A percentile compares a stretch with the other conserved stretches of the same genome.
phyloP scores from a whole-genome alignment of 495 filamentous ascomycete genomes.

The Penicillium lividum region DNA sequence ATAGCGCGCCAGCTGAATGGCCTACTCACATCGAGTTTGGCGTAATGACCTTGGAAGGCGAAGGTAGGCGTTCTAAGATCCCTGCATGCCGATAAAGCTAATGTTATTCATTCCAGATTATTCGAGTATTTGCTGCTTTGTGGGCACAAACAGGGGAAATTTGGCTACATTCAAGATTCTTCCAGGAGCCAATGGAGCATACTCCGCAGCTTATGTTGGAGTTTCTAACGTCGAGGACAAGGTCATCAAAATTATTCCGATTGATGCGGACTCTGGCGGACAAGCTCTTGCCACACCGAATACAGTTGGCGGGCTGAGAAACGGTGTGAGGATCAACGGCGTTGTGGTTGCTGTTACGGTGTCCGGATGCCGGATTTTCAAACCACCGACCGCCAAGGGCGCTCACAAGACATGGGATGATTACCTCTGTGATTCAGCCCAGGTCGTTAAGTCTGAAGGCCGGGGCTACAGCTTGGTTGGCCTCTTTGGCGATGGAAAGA shows the following conservation, averaged over 20 bases:
- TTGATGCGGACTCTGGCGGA: slow-evolving; percentile 75
- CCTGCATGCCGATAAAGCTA: slow-evolving; percentile 14
- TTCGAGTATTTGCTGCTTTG: slow-evolving; percentile 89
- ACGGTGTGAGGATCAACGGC: slow-evolving; percentile 70
- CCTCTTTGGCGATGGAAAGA: slow-evolving; percentile 76
- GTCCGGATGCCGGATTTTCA: slow-evolving; percentile 79
- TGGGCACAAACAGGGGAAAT: slow-evolving; percentile 82
- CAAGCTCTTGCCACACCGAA: slow-evolving; percentile 72
- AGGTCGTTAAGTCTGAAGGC: slow-evolving; percentile 69
- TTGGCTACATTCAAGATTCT: slow-evolving; percentile 88
- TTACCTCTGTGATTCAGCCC: slow-evolving; percentile 73
- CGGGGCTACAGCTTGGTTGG: slow-evolving; percentile 77
- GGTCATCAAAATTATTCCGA: slow-evolving; percentile 73
- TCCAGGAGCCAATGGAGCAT: slow-evolving; percentile 66
- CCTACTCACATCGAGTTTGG: slow-evolving; percentile 82
- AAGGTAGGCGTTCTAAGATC: slow-evolving; percentile 50
- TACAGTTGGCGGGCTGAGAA: slow-evolving; percentile 69
- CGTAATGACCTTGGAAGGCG: slow-evolving; percentile 88
- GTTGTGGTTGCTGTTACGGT: slow-evolving; percentile 68
- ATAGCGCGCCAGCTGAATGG: slow-evolving; percentile 62
- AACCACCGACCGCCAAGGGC: slow-evolving; percentile 79
- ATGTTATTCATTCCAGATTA: slow-evolving; percentile 56
- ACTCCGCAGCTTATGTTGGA: slow-evolving; percentile 72
- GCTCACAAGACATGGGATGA: slow-evolving; percentile 87
- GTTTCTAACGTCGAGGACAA: slow-evolving; percentile 64